These are phyloP conservation scores for Juglanconis sp. DNA, from an alignment of 2,329 filamentous ascomycete species.

Conservation along the genomic window DNA sequence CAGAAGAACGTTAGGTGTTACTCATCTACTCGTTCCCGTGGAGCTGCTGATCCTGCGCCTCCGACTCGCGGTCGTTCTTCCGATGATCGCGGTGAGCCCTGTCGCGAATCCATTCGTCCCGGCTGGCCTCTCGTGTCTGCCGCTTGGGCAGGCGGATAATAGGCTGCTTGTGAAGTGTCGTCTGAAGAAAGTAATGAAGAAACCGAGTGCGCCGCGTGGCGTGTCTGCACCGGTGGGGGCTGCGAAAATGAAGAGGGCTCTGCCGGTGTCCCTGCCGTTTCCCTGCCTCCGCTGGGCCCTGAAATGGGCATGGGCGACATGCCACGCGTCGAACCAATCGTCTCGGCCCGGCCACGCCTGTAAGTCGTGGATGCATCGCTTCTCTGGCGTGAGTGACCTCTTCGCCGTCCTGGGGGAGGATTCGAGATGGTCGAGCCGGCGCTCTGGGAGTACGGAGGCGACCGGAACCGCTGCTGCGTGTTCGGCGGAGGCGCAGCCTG, in stretches of 20 bases:
- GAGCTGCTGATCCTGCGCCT: slow-evolving; percentile 29
- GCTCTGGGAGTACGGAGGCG: slow-evolving; percentile 52
- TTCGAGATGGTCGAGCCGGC: slow-evolving; percentile 48
- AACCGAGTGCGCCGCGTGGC: slow-evolving; percentile 39
- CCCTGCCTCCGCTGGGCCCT: slow-evolving; percentile 31
- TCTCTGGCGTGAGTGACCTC: slow-evolving; percentile 61
- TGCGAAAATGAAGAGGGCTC: slow-evolving; percentile 22
- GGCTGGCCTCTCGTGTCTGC: slow-evolving; percentile 26
- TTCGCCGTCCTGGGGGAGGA: slow-evolving; percentile 50
- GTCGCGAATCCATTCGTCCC: slow-evolving; percentile 27
- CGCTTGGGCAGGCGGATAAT: slow-evolving; percentile 22
- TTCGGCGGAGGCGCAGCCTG: slow-evolving; percentile 44
- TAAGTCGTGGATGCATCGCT: slow-evolving; percentile 52
- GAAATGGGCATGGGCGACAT: slow-evolving; percentile 33
- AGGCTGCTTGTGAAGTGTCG: slow-evolving; percentile 28
- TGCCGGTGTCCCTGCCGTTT: slow-evolving; percentile 27
- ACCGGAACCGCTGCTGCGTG: slow-evolving; percentile 44
- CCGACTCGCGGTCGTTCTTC: slow-evolving; percentile 35
- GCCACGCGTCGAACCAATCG: slow-evolving; percentile 32
- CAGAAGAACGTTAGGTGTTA: slow-evolving; percentile 26
- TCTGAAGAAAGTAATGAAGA: slow-evolving; percentile 44
- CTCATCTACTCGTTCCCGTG: slow-evolving; percentile 28
- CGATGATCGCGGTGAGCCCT: slow-evolving; percentile 29
- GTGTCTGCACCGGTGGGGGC: slow-evolving; percentile 21
- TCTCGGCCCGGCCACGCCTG: slow-evolving; percentile 35